Percentiles rank a stretch among this genome's conserved stretches.
phyloP scores from a whole-genome alignment of 2,329 filamentous ascomycete genomes.

The Aureobasidium sp. region DNA sequence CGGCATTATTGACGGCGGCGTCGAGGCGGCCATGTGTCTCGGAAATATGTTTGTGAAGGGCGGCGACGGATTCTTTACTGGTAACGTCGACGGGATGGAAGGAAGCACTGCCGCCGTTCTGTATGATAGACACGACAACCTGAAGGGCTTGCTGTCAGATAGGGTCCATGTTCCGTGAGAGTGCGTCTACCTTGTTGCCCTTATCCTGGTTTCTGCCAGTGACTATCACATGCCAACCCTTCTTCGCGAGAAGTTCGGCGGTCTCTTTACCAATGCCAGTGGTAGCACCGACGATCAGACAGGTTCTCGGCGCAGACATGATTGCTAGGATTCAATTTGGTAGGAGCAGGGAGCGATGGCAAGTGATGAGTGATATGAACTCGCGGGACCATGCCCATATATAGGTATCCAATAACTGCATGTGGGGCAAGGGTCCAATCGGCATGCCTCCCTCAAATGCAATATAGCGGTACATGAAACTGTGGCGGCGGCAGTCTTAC shows the following conservation, averaged over 20 bases:
- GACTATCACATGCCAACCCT: not conserved
- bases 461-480: not conserved
- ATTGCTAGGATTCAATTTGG: not conserved
- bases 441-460: not conserved
- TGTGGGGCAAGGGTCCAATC: not conserved
- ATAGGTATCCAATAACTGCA: not conserved
- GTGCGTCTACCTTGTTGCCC: not conserved
- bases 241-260: not conserved
- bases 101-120: not conserved
- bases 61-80: not conserved
- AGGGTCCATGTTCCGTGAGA: too few species aligned
- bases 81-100: not conserved
- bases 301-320: not conserved
- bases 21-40: not conserved
- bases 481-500: not conserved
- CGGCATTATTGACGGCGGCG: constrained; percentile 3
- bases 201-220: not conserved
- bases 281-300: not conserved
- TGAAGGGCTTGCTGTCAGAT: not conserved
- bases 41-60: not conserved
- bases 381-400: not conserved
- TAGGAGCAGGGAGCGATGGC: not conserved
- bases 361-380: not conserved
- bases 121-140: not conserved
- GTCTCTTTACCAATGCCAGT: not conserved